Evolutionary conservation across 805 yeast species (phyloP).

Genomic region (Ogataea haglerorum): DNA sequence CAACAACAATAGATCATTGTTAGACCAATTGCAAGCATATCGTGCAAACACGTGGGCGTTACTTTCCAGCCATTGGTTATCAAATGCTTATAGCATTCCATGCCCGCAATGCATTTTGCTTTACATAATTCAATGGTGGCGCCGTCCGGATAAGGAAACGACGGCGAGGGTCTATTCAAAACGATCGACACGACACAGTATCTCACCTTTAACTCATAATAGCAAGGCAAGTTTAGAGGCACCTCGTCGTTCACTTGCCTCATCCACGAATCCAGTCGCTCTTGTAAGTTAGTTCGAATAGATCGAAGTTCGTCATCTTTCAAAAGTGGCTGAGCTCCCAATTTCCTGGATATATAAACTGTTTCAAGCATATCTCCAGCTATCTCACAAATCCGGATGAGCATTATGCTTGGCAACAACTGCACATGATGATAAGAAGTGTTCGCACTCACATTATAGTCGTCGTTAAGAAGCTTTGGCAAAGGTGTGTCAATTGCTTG

Average conservation of each 20-base stretch:
- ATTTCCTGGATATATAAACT: conserved; percentile 24
- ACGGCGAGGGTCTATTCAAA: conserved; percentile 26
- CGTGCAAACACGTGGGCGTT: conserved; percentile 20
- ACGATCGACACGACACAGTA: conserved; percentile 21
- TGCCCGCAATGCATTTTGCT: conserved; percentile 17
- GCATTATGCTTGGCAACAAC: conserved; percentile 20
- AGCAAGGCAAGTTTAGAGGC: conserved; percentile 14
- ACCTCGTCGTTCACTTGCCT: conserved; percentile 18
- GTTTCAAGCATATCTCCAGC: conserved; percentile 25
- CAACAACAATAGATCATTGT: conserved; percentile 27
- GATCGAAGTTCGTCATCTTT: conserved; percentile 15
- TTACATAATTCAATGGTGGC: conserved; percentile 18
- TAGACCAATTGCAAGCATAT: conserved; percentile 20
- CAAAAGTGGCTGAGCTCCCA: conserved; percentile 19
- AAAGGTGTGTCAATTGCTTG: conserved; percentile 28
- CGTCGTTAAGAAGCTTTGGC: conserved; percentile 21
- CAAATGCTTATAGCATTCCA: conserved; percentile 15
- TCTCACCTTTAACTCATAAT: conserved; percentile 21
- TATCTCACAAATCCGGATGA: conserved; percentile 19
- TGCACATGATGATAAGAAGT: conserved; percentile 16
- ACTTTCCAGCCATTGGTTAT: conserved; percentile 17
- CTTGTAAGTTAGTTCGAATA: conserved; percentile 14
- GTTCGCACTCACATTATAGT: conserved; percentile 12
- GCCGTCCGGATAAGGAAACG: conserved; percentile 20
- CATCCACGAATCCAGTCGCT: conserved; percentile 19